Evolutionary conservation across 768 basidiomycete genomes (phyloP).

Genomic region (Panaeolus cyanescens): DNA sequence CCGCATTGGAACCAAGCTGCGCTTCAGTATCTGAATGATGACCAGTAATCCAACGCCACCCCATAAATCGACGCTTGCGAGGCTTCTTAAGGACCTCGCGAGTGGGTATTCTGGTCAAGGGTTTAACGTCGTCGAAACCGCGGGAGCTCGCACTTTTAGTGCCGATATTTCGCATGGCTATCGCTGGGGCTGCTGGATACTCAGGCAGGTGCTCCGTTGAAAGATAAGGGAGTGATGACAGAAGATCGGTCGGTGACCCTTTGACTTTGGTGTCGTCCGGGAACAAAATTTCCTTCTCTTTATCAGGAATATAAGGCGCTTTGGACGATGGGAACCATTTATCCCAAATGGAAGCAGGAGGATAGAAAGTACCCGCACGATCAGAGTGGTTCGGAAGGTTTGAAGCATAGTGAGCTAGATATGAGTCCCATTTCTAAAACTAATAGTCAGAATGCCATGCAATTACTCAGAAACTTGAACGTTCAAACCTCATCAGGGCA

Average conservation of each 20-base stretch:
- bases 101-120: conserved; percentile 7
- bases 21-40: neutral
- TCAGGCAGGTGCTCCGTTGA: conserved; percentile 9
- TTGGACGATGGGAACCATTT: conserved; percentile 36
- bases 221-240: conserved; percentile 11
- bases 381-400: conserved; percentile 54
- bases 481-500: conserved; percentile 65
- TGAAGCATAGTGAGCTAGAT: conserved; percentile 58
- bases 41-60: neutral
- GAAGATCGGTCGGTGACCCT: conserved; percentile 5
- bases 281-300: conserved; percentile 28
- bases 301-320: conserved; percentile 5
- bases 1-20: neutral
- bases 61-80: neutral
- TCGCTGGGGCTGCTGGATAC: neutral
- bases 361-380: conserved; percentile 60
- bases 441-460: conserved; percentile 1
- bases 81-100: conserved; percentile 28
- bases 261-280: conserved; percentile 22
- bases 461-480: neutral
- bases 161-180: neutral
- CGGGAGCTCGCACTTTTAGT: neutral
- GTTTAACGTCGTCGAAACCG: neutral
- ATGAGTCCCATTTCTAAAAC: conserved; percentile 69
- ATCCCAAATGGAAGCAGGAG: conserved; percentile 55